These are phyloP conservation scores for Clavispora carvajalis DNA, from an alignment of 805 yeast genomes.

Conservation along the genomic window DNA sequence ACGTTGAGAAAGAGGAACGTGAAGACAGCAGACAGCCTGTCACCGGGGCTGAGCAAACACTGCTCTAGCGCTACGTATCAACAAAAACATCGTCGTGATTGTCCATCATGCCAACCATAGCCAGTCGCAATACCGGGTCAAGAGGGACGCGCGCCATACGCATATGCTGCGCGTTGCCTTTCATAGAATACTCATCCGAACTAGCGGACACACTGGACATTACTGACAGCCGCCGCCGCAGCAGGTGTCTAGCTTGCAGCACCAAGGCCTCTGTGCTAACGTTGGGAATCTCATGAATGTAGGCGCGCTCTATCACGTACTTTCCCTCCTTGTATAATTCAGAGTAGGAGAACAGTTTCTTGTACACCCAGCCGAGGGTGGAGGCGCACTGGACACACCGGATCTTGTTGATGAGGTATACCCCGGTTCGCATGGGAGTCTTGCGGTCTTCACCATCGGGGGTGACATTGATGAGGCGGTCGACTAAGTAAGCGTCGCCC, in stretches of 20 bases:
- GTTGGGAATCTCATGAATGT: constrained; percentile 30
- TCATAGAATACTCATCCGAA: constrained; percentile 2
- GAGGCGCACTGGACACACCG: constrained; percentile 35
- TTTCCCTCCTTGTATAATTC: constrained; percentile 42
- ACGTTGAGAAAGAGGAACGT: neutral
- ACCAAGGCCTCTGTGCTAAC: constrained; percentile 27
- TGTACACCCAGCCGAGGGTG: constrained; percentile 38
- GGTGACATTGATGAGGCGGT: constrained; percentile 30
- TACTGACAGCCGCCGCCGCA: constrained; percentile 17
- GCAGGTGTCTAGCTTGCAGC: constrained; percentile 27
- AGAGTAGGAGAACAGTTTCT: constrained; percentile 29
- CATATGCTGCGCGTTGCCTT: neutral
- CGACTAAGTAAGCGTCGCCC: constrained; percentile 40
- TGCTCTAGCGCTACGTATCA: neutral
- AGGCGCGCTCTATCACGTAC: constrained; percentile 37
- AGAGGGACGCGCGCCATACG: neutral
- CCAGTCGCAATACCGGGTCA: neutral
- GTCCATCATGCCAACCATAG: neutral
- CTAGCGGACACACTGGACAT: constrained; percentile 1
- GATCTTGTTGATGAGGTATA: constrained; percentile 31
- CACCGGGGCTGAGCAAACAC: too few relatives aligned
- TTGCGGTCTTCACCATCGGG: constrained; percentile 24
- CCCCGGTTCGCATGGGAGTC: constrained; percentile 37
- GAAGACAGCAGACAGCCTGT: neutral
- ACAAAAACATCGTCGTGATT: neutral